Conservation (phyloP, 176 grass and related monocot species). For the Carex cristatella region DNA sequence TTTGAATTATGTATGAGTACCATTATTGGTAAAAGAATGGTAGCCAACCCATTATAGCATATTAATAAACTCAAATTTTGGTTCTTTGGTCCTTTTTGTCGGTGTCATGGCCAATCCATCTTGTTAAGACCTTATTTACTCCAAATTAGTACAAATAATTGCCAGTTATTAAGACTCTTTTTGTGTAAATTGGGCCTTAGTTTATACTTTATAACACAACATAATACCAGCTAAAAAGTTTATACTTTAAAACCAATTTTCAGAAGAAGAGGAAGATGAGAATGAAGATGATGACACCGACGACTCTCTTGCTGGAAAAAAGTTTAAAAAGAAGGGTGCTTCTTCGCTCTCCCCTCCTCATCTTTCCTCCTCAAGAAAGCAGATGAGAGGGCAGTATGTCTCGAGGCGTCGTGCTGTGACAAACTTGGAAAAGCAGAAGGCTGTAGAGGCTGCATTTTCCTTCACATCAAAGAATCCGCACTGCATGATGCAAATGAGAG, state of each 20-base stretch:
- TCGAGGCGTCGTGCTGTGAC: constrained; percentile 42
- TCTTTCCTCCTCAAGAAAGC: not conserved
- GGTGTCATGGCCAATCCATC: too few species aligned
- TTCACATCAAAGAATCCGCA: constrained; percentile 61
- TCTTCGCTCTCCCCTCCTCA: not conserved
- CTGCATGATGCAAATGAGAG: constrained; percentile 51
- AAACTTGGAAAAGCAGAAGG: constrained; percentile 39
- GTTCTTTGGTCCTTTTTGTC: too few species aligned
- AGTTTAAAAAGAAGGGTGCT: not conserved
- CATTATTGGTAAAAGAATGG: not conserved
- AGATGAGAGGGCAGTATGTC: not conserved
- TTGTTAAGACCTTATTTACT: not conserved
- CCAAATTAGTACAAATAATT: not conserved
- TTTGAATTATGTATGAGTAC: not conserved
- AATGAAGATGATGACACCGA: not conserved
- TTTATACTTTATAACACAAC: not conserved
- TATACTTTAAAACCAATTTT: not conserved
- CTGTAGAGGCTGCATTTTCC: constrained; percentile 40
- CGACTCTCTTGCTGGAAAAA: not conserved
- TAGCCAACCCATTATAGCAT: not conserved
- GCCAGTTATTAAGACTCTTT: not conserved
- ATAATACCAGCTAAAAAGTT: not conserved
- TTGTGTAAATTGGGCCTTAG: not conserved
- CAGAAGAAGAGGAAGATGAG: not conserved
- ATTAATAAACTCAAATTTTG: not conserved